Evolutionary conservation across 1,284 basidiomycete genomes (phyloP), one percentile per base, ranked within the genome.

Genomic region (Leccinum proliferum): DNA sequence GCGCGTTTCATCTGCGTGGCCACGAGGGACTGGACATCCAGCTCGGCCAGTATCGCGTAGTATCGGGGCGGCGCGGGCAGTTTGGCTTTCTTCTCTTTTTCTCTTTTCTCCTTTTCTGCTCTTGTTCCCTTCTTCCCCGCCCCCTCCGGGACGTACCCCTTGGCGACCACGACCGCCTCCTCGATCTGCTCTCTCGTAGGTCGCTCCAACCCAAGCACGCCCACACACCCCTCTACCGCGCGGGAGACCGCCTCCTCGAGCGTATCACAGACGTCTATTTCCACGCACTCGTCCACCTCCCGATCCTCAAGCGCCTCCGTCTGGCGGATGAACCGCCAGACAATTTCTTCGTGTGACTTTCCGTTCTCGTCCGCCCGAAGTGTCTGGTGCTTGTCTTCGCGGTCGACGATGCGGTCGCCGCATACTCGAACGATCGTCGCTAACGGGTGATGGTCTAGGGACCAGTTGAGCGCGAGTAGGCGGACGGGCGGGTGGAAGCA

Each of bases 361-460:
- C 67, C 65, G 5, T 60, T 61, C 2, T 66, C 65, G 25, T 93
- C 87, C 0, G 89, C 85, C 50, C 81, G 82, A 0, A 98, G 83
- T 0, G 84, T 83, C 71, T 96, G 95, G 76, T 98, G 95, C 64
- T 90, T 91, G 6, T 86, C 83, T 0, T 94, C 96, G 4, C 95
- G 89, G 18, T 67, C 66, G 6, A 84, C 70, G 56, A 98, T 81
- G 15, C 94, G 88, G 64, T 92, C 87, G 1, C 84, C 82, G 69
- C 90, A 94, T 43, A 96, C 80, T 0, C 90, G 85, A 65, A 93
- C 87, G 14, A 92, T 75, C 64, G 73, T 84, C 0, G 83, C 77
- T 2, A 68, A 77, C 0, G 88, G 81, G 21, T 78, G 73, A 32
- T 78, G 73, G 18, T 85, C 82, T 63, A 88, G 60, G 1, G 83